These are phyloP conservation scores for Juncus inflexus DNA, from an alignment of 176 grass and related monocot species.

Conservation along the genomic window DNA sequence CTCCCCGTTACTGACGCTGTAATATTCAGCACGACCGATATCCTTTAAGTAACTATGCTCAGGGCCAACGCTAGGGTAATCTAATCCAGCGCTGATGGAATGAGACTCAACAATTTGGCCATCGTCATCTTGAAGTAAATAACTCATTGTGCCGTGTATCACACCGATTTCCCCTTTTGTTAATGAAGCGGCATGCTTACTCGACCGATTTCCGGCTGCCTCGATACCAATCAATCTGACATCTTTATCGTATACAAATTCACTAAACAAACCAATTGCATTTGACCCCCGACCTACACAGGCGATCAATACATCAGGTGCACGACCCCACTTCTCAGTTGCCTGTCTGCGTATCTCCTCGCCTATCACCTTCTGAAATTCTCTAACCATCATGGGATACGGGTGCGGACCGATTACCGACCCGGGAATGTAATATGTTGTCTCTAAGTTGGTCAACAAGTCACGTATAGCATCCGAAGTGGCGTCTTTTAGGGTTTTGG, in stretches of 20 bases:
- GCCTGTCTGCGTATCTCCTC: slow-evolving; percentile 78
- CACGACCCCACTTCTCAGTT: slow-evolving; percentile 76
- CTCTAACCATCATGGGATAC: slow-evolving; percentile 95
- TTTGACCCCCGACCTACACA: slow-evolving; percentile 92
- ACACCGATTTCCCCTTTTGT: slow-evolving; percentile 84
- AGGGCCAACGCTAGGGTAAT: slow-evolving; percentile 88
- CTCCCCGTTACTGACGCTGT: slow-evolving; percentile 75
- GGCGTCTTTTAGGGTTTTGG: slow-evolving; percentile 87
- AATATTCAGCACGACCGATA: slow-evolving; percentile 73
- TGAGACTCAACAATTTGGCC: slow-evolving; percentile 86
- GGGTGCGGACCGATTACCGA: slow-evolving; percentile 84
- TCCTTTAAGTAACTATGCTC: slow-evolving; percentile 95
- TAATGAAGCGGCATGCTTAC: slow-evolving; percentile 75
- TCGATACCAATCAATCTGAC: slow-evolving; percentile 83
- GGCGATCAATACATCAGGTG: slow-evolving; percentile 77
- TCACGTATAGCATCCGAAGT: slow-evolving; percentile 86
- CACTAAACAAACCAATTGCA: slow-evolving; percentile 89
- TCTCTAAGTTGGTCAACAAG: slow-evolving; percentile 71
- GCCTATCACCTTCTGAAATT: slow-evolving; percentile 85
- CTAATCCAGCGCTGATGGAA: slow-evolving; percentile 91
- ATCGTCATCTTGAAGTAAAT: slow-evolving; percentile 85
- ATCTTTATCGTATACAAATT: slow-evolving; percentile 80
- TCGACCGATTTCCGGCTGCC: slow-evolving; percentile 76
- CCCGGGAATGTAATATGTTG: slow-evolving; percentile 78
- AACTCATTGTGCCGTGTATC: slow-evolving; percentile 89